Evolutionary conservation across 495 filamentous ascomycete genomes (phyloP), one percentile per base, ranked within the genome.

Genomic region (Penicillium coffeae): DNA sequence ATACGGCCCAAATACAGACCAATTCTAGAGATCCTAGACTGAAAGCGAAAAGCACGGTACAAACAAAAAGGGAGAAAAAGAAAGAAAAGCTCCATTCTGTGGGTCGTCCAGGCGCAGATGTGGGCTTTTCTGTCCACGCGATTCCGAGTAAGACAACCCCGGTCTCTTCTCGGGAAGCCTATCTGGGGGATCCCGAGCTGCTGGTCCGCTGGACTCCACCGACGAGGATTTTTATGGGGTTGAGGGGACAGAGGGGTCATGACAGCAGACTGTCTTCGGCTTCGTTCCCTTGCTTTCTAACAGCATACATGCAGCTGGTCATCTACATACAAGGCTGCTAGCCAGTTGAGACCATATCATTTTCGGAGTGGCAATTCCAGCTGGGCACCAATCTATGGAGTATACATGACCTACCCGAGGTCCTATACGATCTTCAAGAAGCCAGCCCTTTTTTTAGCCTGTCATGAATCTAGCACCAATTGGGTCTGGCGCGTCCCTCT

Each of bases 151-250:
- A 32, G 42, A 45, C 15, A 47, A 14, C 13, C 49, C 49, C 50
- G 22, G 38, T 19, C 34, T 37, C 27, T 9, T 51, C 42, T 47
- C 54, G 60, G 60, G 52, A 63, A 60, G 46, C 57, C 60, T 58
- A 55, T 58, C 54, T 55, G 46, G 60, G 60, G 57, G 35, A 58
- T 53, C 46, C 60, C 54, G 57, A 37, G 34, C 9, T 22, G 41
- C 44, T 38, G 50, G 49, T 45, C 41, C 34, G 4, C 32, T 25
- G 18, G 7, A 21, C 48, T 48, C 40, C 46, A 45, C 42, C 37
- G 40, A n/a, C 21, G 40, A 4, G 9, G 36, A 4, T 19, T 42
- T 44, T 15, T 33, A 53, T 51, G 49, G 42, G 37, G 36, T 45
- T 9, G 8, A 12, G 42, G 42, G 21, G 18, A 22, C 14, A 3